These are phyloP conservation scores for Asterophora parasitica DNA, from an alignment of 768 basidiomycete species.

Conservation along the genomic window DNA sequence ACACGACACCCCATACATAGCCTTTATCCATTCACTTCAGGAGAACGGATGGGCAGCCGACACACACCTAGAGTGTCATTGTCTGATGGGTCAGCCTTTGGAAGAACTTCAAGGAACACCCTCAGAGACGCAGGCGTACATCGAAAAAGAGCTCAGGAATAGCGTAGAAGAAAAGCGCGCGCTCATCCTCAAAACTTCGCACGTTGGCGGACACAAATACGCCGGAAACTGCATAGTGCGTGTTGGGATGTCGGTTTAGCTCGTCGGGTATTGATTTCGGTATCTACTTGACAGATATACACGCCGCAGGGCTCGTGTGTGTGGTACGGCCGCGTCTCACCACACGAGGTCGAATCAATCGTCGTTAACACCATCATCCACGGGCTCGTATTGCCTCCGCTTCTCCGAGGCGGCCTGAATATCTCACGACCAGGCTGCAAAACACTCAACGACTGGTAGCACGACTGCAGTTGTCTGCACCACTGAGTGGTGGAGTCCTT, in stretches of 20 bases:
- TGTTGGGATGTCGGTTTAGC: slow-evolving; percentile 16
- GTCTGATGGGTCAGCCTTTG: slow-evolving; percentile 46
- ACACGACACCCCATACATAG: slow-evolving; percentile 31
- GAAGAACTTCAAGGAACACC: slow-evolving; percentile 52
- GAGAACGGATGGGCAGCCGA: slow-evolving; percentile 70
- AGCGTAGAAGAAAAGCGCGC: slow-evolving; percentile 59
- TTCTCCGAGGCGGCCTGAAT: slow-evolving; percentile 85
- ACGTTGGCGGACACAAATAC: slow-evolving; percentile 91
- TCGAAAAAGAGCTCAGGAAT: slow-evolving; percentile 47
- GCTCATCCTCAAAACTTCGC: slow-evolving; percentile 82
- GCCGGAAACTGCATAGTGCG: slow-evolving; percentile 88
- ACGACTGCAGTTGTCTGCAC: too few relatives aligned
- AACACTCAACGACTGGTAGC: slow-evolving; percentile 69
- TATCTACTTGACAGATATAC: slow-evolving; percentile 56
- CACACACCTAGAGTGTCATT: slow-evolving; percentile 63
- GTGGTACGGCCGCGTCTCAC: slow-evolving; percentile 93
- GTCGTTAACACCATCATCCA: slow-evolving; percentile 84
- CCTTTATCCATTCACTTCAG: slow-evolving; percentile 59
- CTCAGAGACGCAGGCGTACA: slow-evolving; percentile 51
- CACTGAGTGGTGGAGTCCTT: too few relatives aligned
- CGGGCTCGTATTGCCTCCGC: slow-evolving; percentile 78
- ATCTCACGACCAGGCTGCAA: slow-evolving; percentile 65
- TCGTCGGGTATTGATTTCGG: neutral
- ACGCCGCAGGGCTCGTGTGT: slow-evolving; percentile 81
- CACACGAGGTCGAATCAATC: slow-evolving; percentile 82